Conservation (phyloP, 441 rosid species). For the Mallotus repandus region DNA sequence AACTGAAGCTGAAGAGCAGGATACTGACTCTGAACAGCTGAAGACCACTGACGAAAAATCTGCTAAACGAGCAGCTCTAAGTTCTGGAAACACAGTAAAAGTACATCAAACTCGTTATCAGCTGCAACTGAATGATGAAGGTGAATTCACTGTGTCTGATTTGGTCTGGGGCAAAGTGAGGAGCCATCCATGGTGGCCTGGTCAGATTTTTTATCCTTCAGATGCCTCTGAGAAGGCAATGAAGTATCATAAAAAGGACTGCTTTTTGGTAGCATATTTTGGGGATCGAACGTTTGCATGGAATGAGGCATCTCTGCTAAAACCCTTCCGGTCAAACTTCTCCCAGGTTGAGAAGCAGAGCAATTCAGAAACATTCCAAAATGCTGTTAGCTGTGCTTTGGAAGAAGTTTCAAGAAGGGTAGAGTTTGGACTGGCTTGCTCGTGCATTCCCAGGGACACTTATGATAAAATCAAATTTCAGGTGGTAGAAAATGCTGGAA, state of each 20-base stretch:
- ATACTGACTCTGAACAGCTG: conserved; percentile 27
- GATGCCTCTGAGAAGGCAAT: conserved; percentile 68
- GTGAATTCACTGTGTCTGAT: conserved; percentile 62
- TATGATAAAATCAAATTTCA: conserved; percentile 44
- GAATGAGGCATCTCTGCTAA: conserved; percentile 67
- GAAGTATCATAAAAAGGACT: conserved; percentile 49
- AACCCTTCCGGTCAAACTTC: conserved; percentile 64
- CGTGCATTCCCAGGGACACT: conserved; percentile 44
- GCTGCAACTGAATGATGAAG: conserved; percentile 38
- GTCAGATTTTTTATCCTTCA: conserved; percentile 64
- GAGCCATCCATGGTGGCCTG: conserved; percentile 94
- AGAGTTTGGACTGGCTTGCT: conserved; percentile 54
- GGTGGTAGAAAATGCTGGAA: conserved; percentile 57
- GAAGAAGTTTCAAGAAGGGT: conserved; percentile 65
- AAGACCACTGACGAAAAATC: conserved; percentile 26
- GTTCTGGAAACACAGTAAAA: conserved; percentile 23
- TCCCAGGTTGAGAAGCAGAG: conserved; percentile 56
- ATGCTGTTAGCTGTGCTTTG: conserved; percentile 60
- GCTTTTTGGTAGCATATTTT: conserved; percentile 72
- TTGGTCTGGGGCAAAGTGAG: conserved; percentile 83
- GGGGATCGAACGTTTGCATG: conserved; percentile 81
- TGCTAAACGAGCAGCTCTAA: conserved; percentile 22
- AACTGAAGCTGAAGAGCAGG: conserved; percentile 36
- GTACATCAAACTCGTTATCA: conserved; percentile 40
- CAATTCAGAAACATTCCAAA: conserved; percentile 43